phyloP scores from a whole-genome alignment of 2,329 filamentous ascomycete genomes.

The Monilinia laxa region DNA sequence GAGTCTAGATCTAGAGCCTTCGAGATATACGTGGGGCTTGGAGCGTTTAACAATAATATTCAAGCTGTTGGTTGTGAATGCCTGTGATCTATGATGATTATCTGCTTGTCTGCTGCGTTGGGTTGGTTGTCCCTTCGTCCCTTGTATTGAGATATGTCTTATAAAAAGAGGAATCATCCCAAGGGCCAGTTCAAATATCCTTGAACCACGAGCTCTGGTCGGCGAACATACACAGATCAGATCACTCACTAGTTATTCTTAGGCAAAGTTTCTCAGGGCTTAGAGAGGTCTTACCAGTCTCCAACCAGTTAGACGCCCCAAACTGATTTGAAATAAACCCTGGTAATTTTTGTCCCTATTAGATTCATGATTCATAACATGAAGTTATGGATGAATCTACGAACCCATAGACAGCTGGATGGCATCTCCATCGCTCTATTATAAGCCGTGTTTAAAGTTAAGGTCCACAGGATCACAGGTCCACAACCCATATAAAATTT shows the following conservation, averaged over 20 bases:
- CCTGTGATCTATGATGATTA: background rate
- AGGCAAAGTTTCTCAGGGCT: background rate
- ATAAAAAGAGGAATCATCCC: constrained; percentile 10
- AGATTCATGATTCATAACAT: background rate
- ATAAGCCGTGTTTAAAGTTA: constrained; percentile 6
- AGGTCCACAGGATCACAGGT: background rate
- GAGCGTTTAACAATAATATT: constrained; percentile 4
- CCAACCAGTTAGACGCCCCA: background rate
- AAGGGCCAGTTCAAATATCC: constrained; percentile 10
- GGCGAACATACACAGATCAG: constrained; percentile 14
- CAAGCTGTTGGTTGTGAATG: background rate
- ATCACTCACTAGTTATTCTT: background rate
- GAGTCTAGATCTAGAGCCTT: background rate
- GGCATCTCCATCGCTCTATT: background rate
- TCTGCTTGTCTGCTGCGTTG: background rate
- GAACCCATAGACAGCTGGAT: constrained; percentile 14
- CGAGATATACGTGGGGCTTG: background rate
- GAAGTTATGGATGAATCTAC: background rate
- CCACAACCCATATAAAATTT: background rate
- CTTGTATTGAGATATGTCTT: constrained; percentile 15
- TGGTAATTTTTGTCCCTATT: background rate
- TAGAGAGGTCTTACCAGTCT: background rate
- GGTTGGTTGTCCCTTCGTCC: background rate
- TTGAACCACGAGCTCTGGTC: constrained; percentile 18
- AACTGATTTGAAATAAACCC: background rate